Base-by-base conservation (phyloP, 78 protist species). In the Dictyostelium citrinum region DNA sequence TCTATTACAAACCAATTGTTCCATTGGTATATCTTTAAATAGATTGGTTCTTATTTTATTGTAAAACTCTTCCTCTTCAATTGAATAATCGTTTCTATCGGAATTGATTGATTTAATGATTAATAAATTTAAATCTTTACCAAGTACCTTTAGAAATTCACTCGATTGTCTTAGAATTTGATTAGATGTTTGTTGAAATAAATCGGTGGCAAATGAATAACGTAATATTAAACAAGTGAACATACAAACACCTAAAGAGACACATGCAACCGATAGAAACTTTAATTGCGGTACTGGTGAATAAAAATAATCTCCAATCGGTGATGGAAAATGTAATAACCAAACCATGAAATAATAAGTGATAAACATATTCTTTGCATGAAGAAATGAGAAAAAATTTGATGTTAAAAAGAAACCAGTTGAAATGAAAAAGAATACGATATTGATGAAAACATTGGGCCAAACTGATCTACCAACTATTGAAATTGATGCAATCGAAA, bases 251-350 rank as follows among this genome's bases (percentile, higher is more conserved):
- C 41, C 55, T 1, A 74, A 22, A 10, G 81, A 37, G 2, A 74
- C 5, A 37, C 46, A 43, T 17, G 81, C 46, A 9, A 39, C 55
- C 20, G 81, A 74, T 41, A 74, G 24, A 74, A 74, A 74, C n/a
- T 74, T 74, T n/a, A 74, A 74, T 39, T 74, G 81, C 16, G 81
- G 81, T 39, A 74, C 81, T 1, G 81, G 81, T 39, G 81, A 74
- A 41, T 74, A 74, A 74, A 74, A 74, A n/a, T 74, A 74, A 2
- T 74, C 46, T 8, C 35, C 24, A 39, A 39, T 20, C 7, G 81
- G 81, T 39, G 22, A 37, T 11, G 81, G 81, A 39, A n/a, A 41
- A 41, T 74, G 81, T 2, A 33, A 2, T 39, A 74, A 39, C 33
- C 33, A 74, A 22, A 74, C 81, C 81, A 74, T 74, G n/a, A 74